Percentiles rank a stretch among this genome's conserved stretches.
Evolutionary conservation across 371 early-diverging fungal species (phyloP).

Genomic region (Mucor velutinosus): DNA sequence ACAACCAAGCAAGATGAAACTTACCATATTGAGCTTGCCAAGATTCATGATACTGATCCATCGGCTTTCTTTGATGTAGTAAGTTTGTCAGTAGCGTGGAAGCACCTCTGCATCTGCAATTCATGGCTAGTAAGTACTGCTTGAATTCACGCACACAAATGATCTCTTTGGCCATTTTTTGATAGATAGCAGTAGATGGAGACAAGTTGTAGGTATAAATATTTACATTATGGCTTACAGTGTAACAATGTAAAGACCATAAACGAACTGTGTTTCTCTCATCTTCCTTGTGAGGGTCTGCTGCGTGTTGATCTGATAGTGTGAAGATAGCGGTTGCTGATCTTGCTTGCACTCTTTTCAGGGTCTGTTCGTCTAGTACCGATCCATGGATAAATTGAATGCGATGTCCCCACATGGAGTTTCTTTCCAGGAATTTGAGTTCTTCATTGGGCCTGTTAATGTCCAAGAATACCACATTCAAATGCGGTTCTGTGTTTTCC

Average conservation of each 20-base stretch:
- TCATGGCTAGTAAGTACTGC: slow-evolving; percentile 71
- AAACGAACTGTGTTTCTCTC: slow-evolving; percentile 63
- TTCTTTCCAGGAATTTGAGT: slow-evolving; percentile 49
- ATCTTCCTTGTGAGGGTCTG: slow-evolving; percentile 52
- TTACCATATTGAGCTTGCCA: slow-evolving; percentile 80
- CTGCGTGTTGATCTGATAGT: slow-evolving; percentile 55
- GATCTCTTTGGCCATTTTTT: slow-evolving; percentile 66
- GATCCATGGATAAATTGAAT: slow-evolving; percentile 49
- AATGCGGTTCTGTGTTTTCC: slow-evolving; percentile 44
- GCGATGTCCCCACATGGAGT: slow-evolving; percentile 48
- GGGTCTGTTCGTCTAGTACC: slow-evolving; percentile 45
- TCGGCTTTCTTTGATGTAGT: slow-evolving; percentile 63
- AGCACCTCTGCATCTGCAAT: slow-evolving; percentile 67
- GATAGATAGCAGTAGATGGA: slow-evolving; percentile 68
- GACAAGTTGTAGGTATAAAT: slow-evolving; percentile 71
- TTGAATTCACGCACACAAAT: slow-evolving; percentile 75
- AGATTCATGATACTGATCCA: slow-evolving; percentile 61
- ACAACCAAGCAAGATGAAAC: not conserved
- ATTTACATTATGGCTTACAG: slow-evolving; percentile 51
- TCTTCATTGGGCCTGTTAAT: slow-evolving; percentile 53
- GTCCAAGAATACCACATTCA: slow-evolving; percentile 61
- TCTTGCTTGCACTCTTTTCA: slow-evolving; percentile 50
- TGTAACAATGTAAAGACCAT: slow-evolving; percentile 66
- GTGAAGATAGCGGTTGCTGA: slow-evolving; percentile 54
- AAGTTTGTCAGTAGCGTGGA: slow-evolving; percentile 73